A percentile compares a stretch with the other conserved stretches of the same genome.
Conservation (phyloP, 257 asterid species). For the Nicotiana paniculata region DNA sequence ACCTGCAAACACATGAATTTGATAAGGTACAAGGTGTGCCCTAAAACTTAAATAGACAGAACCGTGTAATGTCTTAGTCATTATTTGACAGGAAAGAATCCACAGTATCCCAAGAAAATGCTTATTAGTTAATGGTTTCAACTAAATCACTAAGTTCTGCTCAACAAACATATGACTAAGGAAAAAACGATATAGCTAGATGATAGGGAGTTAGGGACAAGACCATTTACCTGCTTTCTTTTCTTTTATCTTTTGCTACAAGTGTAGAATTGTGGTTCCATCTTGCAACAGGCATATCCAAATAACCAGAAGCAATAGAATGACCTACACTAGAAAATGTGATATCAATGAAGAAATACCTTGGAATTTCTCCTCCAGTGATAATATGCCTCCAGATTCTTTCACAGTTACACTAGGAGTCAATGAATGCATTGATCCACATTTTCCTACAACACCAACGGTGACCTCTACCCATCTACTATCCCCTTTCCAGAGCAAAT, state of each 20-base stretch:
- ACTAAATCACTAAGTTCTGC: neutral
- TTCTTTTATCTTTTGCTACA: neutral
- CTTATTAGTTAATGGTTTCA: conserved; percentile 1
- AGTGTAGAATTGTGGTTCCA: neutral
- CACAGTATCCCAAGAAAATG: neutral
- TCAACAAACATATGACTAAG: neutral
- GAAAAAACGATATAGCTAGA: neutral
- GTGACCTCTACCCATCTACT: conserved; percentile 95
- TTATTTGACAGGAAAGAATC: neutral
- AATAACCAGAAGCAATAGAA: neutral
- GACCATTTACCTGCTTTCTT: neutral
- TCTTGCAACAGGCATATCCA: neutral
- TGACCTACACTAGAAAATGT: neutral
- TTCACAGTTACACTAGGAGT: conserved; percentile 89
- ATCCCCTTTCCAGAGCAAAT: conserved; percentile 64
- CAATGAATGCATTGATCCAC: conserved; percentile 68
- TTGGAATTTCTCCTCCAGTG: conserved; percentile 91
- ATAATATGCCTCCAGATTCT: conserved; percentile 79
- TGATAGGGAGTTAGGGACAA: neutral
- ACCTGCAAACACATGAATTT: conserved; percentile 39
- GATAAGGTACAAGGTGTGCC: conserved; percentile 7
- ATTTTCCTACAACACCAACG: conserved; percentile 73
- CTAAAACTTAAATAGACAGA: neutral
- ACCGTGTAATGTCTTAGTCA: neutral
- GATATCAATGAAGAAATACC: conserved; percentile 28